Percentiles rank a stretch among this genome's conserved stretches.
Evolutionary conservation across 495 filamentous ascomycete genomes (phyloP).

Genomic region (Pyrenula massariospora): DNA sequence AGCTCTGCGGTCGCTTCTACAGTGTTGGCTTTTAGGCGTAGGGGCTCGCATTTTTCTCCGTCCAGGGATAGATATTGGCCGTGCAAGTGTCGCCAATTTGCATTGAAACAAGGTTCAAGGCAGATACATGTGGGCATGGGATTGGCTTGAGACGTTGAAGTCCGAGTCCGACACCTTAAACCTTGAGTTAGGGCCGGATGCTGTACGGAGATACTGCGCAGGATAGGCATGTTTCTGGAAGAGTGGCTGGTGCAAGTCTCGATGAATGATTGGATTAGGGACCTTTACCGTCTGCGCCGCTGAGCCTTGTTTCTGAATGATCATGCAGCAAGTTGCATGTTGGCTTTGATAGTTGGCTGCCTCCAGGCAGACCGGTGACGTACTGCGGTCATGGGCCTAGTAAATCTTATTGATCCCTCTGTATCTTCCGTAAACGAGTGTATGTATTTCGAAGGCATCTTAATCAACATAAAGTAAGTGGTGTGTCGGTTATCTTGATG

Average conservation of each 20-base stretch:
- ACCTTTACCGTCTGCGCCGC: not conserved
- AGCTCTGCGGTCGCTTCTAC: not conserved
- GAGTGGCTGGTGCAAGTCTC: not conserved
- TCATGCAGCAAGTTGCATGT: too few species aligned
- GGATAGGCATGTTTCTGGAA: not conserved
- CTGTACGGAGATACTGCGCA: not conserved
- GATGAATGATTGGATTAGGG: not conserved
- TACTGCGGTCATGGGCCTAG: too few species aligned
- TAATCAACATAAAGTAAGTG: too few species aligned
- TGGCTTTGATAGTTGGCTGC: too few species aligned
- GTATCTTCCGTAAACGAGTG: too few species aligned
- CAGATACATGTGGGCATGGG: not conserved
- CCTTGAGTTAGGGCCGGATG: not conserved
- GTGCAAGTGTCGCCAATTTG: not conserved
- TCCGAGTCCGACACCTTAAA: not conserved
- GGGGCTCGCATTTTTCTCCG: not conserved
- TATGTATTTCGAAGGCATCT: too few species aligned
- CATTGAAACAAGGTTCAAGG: not conserved
- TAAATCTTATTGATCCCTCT: too few species aligned
- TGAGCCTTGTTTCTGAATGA: not conserved
- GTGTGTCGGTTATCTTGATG: too few species aligned
- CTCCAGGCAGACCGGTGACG: too few species aligned
- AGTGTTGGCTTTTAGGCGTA: not conserved
- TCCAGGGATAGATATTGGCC: not conserved
- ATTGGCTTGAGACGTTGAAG: not conserved